Base-by-base conservation (phyloP, 2,329 filamentous ascomycete genomes). In the Fusarium graminum region DNA sequence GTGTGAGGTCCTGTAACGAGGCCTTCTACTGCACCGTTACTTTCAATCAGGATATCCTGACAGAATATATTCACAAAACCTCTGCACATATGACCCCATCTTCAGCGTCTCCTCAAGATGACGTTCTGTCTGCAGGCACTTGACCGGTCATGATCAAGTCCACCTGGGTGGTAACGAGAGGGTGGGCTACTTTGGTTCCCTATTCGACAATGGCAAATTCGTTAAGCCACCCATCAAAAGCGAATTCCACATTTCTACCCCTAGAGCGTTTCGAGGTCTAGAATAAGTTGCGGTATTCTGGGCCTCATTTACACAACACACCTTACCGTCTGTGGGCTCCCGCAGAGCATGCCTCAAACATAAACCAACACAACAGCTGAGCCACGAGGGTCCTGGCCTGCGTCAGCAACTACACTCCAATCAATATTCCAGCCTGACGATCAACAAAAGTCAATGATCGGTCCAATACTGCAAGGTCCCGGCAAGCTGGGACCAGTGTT, bases 141-240 rank as follows among this genome's bases (percentile, higher is more conserved):
- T 59, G 56, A 60, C 62, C 46, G 59, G 59, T 69, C 46, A 61
- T 19, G 44, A 67, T 66, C 59, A 55, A 59, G 51, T 52, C 69
- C 65, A 43, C 34, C 54, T 34, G 56, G 59, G 36, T 58, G 67
- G 67, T 69, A 75, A 41, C 58, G 62, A 52, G 64, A 71, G 65
- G 74, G 73, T 74, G 73, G 72, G 71, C 55, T 59, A 72, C 56
- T 34, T 41, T 47, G 40, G 26, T 39, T 61, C 41, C 65, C 74
- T 68, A 77, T 78, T 78, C 71, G 76, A 67, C 75, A 77, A 78
- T 78, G 71, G 69, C 67, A 55, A 13, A 34, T 40, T 60, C 40
- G 51, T 45, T 52, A 55, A 64, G 58, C 54, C 55, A 65, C 58
- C 43, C 32, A 42, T 53, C 34, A 40, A 59, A 60, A 32, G 13